phyloP scores from a whole-genome alignment of 2,329 filamentous ascomycete species.

The Exophiala sp. region DNA sequence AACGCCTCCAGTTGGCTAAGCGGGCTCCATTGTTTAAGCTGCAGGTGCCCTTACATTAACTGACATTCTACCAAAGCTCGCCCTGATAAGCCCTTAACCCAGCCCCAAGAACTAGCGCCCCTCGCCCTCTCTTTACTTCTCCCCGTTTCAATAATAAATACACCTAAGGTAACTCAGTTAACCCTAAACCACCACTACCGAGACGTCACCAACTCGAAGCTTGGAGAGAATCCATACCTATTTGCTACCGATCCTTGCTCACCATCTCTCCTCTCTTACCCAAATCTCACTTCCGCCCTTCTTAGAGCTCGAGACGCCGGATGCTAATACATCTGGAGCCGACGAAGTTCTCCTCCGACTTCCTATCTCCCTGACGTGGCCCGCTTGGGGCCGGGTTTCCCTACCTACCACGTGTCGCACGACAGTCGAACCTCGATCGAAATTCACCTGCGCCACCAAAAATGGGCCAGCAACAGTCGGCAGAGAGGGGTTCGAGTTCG shows the following conservation, averaged over 20 bases:
- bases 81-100: background rate
- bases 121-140: background rate
- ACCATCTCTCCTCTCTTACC: background rate
- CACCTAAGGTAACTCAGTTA: no score
- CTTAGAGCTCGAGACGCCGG: constrained; percentile 4
- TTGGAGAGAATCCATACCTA: background rate
- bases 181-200: background rate
- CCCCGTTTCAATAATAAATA: background rate
- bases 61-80: background rate
- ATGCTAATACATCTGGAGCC: constrained; percentile 23
- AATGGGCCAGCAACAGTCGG: constrained; percentile 29
- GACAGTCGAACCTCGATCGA: constrained; percentile 9
- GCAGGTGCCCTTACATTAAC: background rate
- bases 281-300: background rate
- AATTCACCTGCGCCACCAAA: constrained; percentile 7
- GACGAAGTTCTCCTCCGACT: constrained; percentile 24
- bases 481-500: constrained; percentile 23
- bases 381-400: background rate
- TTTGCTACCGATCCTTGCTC: background rate
- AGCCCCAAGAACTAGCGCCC: background rate
- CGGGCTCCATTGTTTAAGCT: background rate
- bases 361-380: constrained; percentile 21
- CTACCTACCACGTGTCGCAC: constrained; percentile 16
- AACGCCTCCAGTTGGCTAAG: background rate
- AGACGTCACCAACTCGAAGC: background rate